Evolutionary conservation across 2,329 filamentous ascomycete species (phyloP), one percentile per base, ranked within the genome.

Genomic region (Geosmithia flava): DNA sequence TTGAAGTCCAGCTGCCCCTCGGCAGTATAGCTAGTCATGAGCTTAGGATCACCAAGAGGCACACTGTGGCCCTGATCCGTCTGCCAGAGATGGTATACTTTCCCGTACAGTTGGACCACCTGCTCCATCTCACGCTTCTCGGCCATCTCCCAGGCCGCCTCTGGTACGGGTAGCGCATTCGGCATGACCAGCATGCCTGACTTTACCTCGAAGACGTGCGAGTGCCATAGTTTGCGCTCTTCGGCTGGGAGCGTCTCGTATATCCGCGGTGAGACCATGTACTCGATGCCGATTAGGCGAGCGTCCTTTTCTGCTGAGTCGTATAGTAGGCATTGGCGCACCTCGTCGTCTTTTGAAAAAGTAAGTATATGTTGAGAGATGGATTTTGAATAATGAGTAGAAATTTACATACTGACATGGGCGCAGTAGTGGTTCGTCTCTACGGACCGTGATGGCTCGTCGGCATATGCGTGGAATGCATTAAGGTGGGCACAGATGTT

Each of bases 11-110:
- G 59, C 55, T 78, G 74, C 0, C 66, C 68, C n/a, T 68, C 63
- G 1, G 58, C 64, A 3, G 70, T 75, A 50, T 70, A 73, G 55
- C 72, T 76, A 11, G 68, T 75, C 75, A 78, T 78, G 7, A 78
- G 61, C 55, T 71, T 67, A 8, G 75, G 75, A 53, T 69, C 64
- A 0, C 75, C 75, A 3, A 78, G 54, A 0, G 75, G 75, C 29
- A 78, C 51, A 50, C 59, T 58, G 57, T 91, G 79, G 0, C 86
- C 86, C 6, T 76, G 70, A 64, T 94, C 87, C 16, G 83, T 78
- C 72, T 94, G 86, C 88, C 89, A 95, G 42, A 93, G 70, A 61
- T 95, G 87, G 62, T 84, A 93, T 1, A 83, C 79, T 61, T 95
- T 95, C 10, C 88, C 88, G 58, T 94, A 94, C 2, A 93, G 61